Evolutionary conservation across 305 asterid species (phyloP).

Genomic region (Euphrasia arctica): DNA sequence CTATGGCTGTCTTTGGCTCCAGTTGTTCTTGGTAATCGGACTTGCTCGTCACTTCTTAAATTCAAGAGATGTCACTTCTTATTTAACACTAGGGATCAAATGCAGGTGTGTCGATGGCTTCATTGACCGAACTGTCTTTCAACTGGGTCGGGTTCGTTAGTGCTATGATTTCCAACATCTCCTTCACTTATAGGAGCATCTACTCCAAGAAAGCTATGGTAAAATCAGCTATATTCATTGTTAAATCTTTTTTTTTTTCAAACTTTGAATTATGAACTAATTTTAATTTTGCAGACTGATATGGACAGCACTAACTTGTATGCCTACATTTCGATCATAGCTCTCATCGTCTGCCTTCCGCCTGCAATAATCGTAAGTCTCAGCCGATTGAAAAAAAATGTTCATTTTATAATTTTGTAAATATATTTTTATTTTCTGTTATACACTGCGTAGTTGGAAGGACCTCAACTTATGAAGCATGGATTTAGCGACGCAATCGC

Average conservation of each 20-base stretch:
- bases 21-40: slow-evolving; percentile 69
- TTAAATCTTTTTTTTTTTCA: slow-evolving; percentile 14
- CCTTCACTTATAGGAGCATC: slow-evolving; percentile 97
- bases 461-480: slow-evolving; percentile 68
- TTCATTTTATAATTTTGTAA: too few species aligned
- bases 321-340: slow-evolving; percentile 93
- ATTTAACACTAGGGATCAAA: slow-evolving; percentile 1
- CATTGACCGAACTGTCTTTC: slow-evolving; percentile 92
- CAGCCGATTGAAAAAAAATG: not conserved
- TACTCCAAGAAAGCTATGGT: slow-evolving; percentile 99
- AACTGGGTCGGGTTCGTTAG: slow-evolving; percentile 92
- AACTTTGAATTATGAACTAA: not conserved
- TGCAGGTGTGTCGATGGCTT: slow-evolving; percentile 99
- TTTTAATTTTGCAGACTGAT: slow-evolving; percentile 66
- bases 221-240: slow-evolving; percentile 13
- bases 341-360: slow-evolving; percentile 92
- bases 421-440: not conserved
- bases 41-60: too few species aligned
- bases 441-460: slow-evolving; percentile 50
- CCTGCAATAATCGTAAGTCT: slow-evolving; percentile 80
- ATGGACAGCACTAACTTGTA: slow-evolving; percentile 98
- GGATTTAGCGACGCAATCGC: slow-evolving; percentile 90
- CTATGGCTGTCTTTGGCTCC: slow-evolving; percentile 95
- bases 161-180: slow-evolving; percentile 98
- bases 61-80: not conserved